These are phyloP conservation scores for Berberis thunbergii DNA, from an alignment of 164 flowering plant genomes.

Conservation along the genomic window DNA sequence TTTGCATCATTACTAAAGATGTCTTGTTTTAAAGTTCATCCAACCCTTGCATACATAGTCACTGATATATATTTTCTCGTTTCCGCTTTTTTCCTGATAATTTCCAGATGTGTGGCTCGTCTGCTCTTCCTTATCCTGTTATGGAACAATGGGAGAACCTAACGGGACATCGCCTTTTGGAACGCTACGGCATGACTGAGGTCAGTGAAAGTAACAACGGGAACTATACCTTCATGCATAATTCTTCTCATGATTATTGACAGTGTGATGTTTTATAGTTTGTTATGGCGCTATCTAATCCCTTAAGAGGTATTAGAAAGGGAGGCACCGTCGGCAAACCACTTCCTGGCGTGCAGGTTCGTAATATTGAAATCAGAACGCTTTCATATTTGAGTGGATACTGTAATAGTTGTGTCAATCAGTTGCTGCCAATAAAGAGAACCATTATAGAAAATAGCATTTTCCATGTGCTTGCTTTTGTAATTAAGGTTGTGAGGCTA, in stretches of 20 bases:
- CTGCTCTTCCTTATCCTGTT: constrained; percentile 92
- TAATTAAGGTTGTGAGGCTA: too few relatives aligned
- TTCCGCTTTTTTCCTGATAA: not conserved
- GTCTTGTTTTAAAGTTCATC: too few relatives aligned
- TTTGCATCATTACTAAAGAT: too few relatives aligned
- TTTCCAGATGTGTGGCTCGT: constrained; percentile 96
- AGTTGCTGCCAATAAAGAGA: too few relatives aligned
- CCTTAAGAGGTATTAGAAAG: constrained; percentile 64
- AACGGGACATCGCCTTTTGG: constrained; percentile 90
- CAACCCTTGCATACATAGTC: too few relatives aligned
- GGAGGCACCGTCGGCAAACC: constrained; percentile 98
- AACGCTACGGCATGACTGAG: constrained; percentile 99
- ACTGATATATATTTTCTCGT: too few relatives aligned
- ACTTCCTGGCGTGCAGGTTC: constrained; percentile 89
- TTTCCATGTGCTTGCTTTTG: too few relatives aligned
- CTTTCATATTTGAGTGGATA: too few relatives aligned
- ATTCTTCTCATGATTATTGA: constrained; percentile 3
- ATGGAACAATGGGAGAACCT: constrained; percentile 95
- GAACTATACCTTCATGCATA: not conserved
- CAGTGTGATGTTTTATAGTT: constrained; percentile 43
- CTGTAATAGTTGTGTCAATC: too few relatives aligned
- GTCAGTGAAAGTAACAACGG: constrained; percentile 24
- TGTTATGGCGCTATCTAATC: constrained; percentile 97
- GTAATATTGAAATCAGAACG: constrained; percentile 4
- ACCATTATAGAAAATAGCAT: too few relatives aligned